Base-by-base conservation (phyloP, 768 basidiomycete species). In the Hygrophoropsis aurantiaca region DNA sequence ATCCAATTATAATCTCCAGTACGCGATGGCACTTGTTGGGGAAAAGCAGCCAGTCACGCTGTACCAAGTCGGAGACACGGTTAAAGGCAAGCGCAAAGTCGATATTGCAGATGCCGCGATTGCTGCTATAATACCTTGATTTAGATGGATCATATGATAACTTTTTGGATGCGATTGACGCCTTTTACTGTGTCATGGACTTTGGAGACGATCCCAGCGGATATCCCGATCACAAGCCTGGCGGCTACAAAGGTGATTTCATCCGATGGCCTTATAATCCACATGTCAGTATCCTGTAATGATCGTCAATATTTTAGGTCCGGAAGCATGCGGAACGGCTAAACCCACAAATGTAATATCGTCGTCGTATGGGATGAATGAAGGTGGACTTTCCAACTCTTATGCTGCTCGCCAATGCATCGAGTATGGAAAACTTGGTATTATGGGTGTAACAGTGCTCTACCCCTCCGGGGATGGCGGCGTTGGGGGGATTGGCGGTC, bases 1-100 rank as follows among this genome's bases (percentile, higher is more conserved):
- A 71, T 81, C 82, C 25, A 80, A 84, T 54, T 72, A 85, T 5
- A 84, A 85, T 57, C 75, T 85, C 26, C 79, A 85, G 61, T 84
- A 83, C 33, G 77, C 73, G 16, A 76, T 86, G 44, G 69, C 77
- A 3, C 63, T 75, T 44, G 36, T 38, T 21, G 58, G 55, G 0
- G 53, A 52, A 15, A 65, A 64, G 13, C 66, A 64, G 43, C 52
- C 53, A 0, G 40, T 68, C 24, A 59, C 55, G 10, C 47, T 70
- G 11, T 55, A 64, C 18, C 67, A 70, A 47, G 56, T 62, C 11
- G 68, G 68, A 26, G 64, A 67, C 49, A 56, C 61, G 11, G 43
- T 62, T 11, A 44, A 64, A 59, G 66, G 71, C 69, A 18, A 11
- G 56, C 34, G 23, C 6, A n/a, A n/a, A n/a, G n/a, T n/a, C n/a